Evolutionary conservation across 192 early-diverging fungal genomes (phyloP), one percentile per base, ranked within the genome.

Genomic region (Phlyctochytrium planicorne): DNA sequence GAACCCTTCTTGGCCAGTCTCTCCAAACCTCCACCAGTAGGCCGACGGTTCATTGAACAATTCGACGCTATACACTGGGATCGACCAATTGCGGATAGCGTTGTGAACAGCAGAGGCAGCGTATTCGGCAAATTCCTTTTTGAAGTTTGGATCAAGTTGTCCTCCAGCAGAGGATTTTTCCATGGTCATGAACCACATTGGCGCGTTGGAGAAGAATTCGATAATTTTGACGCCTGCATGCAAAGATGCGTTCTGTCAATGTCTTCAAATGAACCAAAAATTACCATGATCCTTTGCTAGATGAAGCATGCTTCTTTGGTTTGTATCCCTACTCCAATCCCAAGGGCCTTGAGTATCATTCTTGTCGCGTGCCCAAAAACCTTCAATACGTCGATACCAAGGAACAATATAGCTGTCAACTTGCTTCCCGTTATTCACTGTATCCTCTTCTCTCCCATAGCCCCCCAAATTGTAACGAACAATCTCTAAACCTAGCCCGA

Each of bases 101-200:
- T 69, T 57, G n/a, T 47, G 16, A 23, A 69, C 72, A 35, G 70
- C 72, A 20, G 1, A 30, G 0, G 72, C n/a, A 12, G 59, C 30
- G 33, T 73, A 73, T 20, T 0, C 17, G 2, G 60, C 70, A 29
- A 60, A 73, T 0, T 17, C 30, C 3, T 34, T 37, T 16, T 52
- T 16, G 0, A 24, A 12, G 32, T 59, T 20, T 0, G 0, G 1
- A 12, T 27, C n/a, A 0, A 73, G 37, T 17, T 14, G 53, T 25
- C 68, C 72, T 24, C 72, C 72, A 6, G 56, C 34, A 53, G 36
- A 32, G 29, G 47, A 61, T 29, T 69, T 69, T 31, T 73, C 33
- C n/a, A 16, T 23, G 0, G 72, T 73, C 72, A 73, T 73, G 68
- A 67, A 73, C 72, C 72, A 73, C 66, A 70, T 62, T 25, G 72